Evolutionary conservation across 1,284 basidiomycete species (phyloP).

Genomic region (Boletus mariae): DNA sequence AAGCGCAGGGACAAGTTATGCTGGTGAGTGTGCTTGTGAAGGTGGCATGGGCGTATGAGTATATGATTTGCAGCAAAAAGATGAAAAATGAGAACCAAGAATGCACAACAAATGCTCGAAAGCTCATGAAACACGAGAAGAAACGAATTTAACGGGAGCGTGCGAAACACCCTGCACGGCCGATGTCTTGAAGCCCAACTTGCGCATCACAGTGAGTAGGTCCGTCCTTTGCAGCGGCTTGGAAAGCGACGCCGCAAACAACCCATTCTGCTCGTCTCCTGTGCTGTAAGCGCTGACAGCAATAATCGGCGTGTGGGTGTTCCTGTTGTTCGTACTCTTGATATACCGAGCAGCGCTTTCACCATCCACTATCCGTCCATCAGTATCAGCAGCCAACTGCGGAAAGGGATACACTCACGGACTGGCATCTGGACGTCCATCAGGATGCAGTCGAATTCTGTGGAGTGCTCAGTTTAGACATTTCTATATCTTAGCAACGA

Average conservation of each 20-base stretch:
- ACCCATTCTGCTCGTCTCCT: conserved; percentile 65
- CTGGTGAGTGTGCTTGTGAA: conserved; percentile 34
- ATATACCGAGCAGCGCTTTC: conserved; percentile 91
- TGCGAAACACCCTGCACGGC: conserved; percentile 55
- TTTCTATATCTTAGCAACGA: conserved; percentile 19
- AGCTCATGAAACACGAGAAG: conserved; percentile 36
- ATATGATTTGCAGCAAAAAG: conserved; percentile 32
- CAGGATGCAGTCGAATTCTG: conserved; percentile 85
- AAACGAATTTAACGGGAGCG: conserved; percentile 46
- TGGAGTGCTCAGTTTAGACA: conserved; percentile 14
- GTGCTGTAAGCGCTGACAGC: conserved; percentile 84
- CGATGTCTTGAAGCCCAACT: conserved; percentile 87
- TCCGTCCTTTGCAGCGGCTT: conserved; percentile 89
- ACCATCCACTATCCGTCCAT: conserved; percentile 64
- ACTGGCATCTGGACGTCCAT: conserved; percentile 92
- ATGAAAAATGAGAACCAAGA: conserved; percentile 33
- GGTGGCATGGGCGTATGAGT: conserved; percentile 31
- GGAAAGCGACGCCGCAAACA: conserved; percentile 82
- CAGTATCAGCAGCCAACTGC: not conserved
- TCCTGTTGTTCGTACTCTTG: conserved; percentile 92
- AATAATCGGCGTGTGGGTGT: conserved; percentile 85
- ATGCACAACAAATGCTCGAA: conserved; percentile 21
- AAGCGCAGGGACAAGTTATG: conserved; percentile 28
- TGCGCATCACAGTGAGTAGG: conserved; percentile 73
- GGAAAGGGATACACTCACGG: conserved; percentile 46